These are phyloP conservation scores for Arabidopsis arenosa DNA, from an alignment of 345 rosid species.

Conservation along the genomic window DNA sequence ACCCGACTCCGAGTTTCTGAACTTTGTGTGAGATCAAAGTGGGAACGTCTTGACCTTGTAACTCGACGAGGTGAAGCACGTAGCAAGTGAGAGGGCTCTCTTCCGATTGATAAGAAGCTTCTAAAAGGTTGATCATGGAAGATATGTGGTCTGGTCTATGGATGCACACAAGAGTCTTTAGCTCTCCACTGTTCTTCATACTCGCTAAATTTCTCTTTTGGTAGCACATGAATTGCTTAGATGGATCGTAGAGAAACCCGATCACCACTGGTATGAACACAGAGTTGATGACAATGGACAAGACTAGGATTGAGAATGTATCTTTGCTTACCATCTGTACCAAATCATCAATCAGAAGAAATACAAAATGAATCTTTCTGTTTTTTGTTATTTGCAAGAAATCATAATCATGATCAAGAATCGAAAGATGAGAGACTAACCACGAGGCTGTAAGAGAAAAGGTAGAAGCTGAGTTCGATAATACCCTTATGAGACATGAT, in stretches of 20 bases:
- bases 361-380: neutral
- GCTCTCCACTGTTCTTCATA: conserved; percentile 44
- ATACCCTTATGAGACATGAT: conserved; percentile 46
- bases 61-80: conserved; percentile 63
- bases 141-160: conserved; percentile 54
- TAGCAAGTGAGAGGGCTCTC: conserved; percentile 49
- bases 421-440: conserved; percentile 25
- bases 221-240: conserved; percentile 59
- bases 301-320: conserved; percentile 21
- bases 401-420: neutral
- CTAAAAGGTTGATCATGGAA: conserved; percentile 47
- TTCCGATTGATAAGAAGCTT: conserved; percentile 40
- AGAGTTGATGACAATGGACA: conserved; percentile 40
- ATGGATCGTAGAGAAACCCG: conserved; percentile 46
- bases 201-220: conserved; percentile 49
- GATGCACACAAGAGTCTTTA: conserved; percentile 58
- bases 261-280: conserved; percentile 34
- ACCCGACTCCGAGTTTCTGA: conserved; percentile 39
- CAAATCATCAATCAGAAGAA: conserved; percentile 1
- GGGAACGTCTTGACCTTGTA: conserved; percentile 57
- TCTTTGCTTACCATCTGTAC: neutral
- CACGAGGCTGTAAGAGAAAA: neutral
- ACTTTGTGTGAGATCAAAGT: conserved; percentile 57
- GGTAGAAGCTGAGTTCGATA: conserved; percentile 44
- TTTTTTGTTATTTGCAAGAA: neutral